Evolutionary conservation across 2,329 filamentous ascomycete species (phyloP), one percentile per base, ranked within the genome.

Genomic region (Aspergillus ruber): DNA sequence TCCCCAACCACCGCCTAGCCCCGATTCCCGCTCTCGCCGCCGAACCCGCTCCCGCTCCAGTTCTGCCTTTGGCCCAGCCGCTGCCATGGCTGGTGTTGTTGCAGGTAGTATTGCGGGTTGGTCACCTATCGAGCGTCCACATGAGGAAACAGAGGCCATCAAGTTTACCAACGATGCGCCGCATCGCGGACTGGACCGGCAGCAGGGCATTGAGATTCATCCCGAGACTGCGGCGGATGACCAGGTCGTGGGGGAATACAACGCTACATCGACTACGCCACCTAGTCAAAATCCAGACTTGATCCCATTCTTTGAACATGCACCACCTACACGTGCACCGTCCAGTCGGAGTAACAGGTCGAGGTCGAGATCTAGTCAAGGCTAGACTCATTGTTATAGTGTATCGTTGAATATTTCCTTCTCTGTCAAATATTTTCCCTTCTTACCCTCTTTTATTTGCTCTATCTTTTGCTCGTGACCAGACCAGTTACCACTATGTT

Each of bases 91-190:
- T 20, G 82, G 82, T 55, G 74, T 84, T 42, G 75, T 84, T 33
- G 82, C 81, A n/a, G 81, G 82, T 45, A 82, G 79, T 60, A 76
- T 85, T 54, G 80, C 75, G 38, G 81, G 80, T 38, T 84, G 79
- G 80, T 83, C 80, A 32, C 82, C 72, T 0, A 79, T 83, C 45
- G 80, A 82, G 51, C 68, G 76, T 46, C 51, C 60, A 13, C 54
- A 54, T 6, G 63, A 61, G 7, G 68, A 68, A 21, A 57, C 57
- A n/a, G 69, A 71, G 46, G 60, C 65, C 3, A 58, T 69, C 46
- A 63, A 59, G 12, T 71, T 74, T 52, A 64, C 68, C 1, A 56
- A 62, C 20, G 61, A 59, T 35, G 63, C 62, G 15, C 60, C 62
- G 9, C 65, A 69, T 42, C 66, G 67, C 6, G 70, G 68, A 1